Base-by-base conservation (phyloP, 2,329 filamentous ascomycete genomes). In the Scortechinia acanthostroma region DNA sequence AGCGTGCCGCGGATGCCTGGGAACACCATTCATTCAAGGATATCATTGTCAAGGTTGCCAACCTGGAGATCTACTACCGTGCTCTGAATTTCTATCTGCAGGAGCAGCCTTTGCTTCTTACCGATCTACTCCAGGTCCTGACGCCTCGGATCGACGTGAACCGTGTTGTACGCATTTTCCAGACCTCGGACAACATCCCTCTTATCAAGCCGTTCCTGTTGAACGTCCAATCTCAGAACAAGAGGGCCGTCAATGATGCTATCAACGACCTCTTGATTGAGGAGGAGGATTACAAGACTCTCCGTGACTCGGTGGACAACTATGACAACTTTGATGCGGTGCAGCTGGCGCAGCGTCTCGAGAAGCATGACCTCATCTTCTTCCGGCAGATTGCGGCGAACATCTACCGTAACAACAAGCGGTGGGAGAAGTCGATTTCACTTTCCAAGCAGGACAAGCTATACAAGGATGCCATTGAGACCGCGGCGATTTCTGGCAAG, bases 21-120 rank as follows among this genome's bases (percentile, higher is more conserved):
- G 94, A 98, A 65, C 93, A 98, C 69, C 90, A 96, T 63, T 93
- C 94, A 43, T 98, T 98, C 83, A 98, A 98, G 76, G 94, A 98
- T 61, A 97, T 95, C 44, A 77, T 95, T 47, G 83, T 95, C 69
- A 98, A 98, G 78, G 91, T 96, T 52, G 88, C 91, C 58, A 98
- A 98, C 69, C 70, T 98, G 58, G 94, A 98, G 68, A 98, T 98
- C 57, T 98, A 97, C 74, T 98, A 98, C 76, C 88, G 91, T 45
- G 89, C 88, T 21, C 77, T 97, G 60, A 95, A 91, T 71, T 96
- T 96, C 69, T 97, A 97, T 65, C 80, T 98, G 33, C 89, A 97
- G 69, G 89, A 98, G 68, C 93, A 98, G 63, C 93, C 93, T 23
- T 88, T 91, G 13, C 77, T 98, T 42, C 71, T 98, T 51, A 98